phyloP scores from a whole-genome alignment of 208 protist species.

The Entamoeba histolytica region DNA sequence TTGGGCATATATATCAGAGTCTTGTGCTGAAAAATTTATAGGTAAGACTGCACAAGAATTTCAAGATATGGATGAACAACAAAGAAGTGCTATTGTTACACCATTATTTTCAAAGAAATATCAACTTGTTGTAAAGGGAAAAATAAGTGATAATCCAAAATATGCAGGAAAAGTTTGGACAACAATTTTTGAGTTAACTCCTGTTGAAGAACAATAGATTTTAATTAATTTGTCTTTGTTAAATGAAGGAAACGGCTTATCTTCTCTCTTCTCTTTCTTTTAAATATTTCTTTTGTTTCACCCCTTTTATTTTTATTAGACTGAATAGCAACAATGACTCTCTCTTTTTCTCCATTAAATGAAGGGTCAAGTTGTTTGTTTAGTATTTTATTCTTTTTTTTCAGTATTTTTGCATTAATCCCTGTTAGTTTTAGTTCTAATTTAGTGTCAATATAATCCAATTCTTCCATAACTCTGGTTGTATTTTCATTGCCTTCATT shows the following conservation, averaged over 20 bases:
- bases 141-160: too few species aligned
- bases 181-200: too few species aligned
- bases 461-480: background rate
- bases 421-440: background rate
- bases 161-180: too few species aligned
- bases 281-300: background rate
- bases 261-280: background rate
- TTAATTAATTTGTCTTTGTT: background rate
- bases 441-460: background rate
- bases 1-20: too few species aligned
- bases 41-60: too few species aligned
- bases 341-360: background rate
- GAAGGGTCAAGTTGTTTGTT: background rate
- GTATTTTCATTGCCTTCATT: background rate
- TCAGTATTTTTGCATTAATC: background rate
- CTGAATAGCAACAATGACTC: background rate
- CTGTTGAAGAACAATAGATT: too few species aligned
- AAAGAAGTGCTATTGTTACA: too few species aligned
- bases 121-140: too few species aligned
- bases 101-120: too few species aligned
- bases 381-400: background rate
- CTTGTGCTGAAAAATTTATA: too few species aligned
- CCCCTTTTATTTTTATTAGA: background rate
- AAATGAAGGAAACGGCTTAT: background rate
- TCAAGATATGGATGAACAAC: too few species aligned